Base-by-base conservation (phyloP, 768 basidiomycete species). In the Leccinum imitatum region DNA sequence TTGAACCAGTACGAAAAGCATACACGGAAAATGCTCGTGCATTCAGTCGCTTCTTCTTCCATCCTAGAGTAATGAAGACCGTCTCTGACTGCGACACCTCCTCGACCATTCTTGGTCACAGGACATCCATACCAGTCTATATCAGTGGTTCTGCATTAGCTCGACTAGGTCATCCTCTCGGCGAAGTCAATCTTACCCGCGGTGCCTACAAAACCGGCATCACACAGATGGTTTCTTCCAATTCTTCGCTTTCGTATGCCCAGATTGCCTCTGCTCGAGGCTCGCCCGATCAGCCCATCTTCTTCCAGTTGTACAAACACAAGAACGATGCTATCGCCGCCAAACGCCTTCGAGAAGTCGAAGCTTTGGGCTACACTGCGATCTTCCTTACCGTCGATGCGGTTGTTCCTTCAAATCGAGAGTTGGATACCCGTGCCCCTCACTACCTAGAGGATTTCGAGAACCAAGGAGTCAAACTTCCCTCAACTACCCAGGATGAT, bases 381-480 rank as follows among this genome's bases (percentile, higher is more conserved):
- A 90, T 98, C 59, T 93, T 93, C 71, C 78, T 98, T 57, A 97
- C 95, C 2, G 94, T 96, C 3, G 95, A 98, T 73, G 90, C 92
- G 0, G 79, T 91, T n/a, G 84, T 89, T 44, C 79, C 87, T 2
- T 89, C 91, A 9, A 94, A 93, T 65, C 82, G 93, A 50, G 91
- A 93, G 72, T 76, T 80, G 57, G 91, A 93, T 66, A 84, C 85
- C 46, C 81, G 84, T 57, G 83, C 80, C 59, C 82, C 84, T 11
- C 88, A 78, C 68, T 77, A 76, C 55, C 59, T 80, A 21, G 87
- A 86, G 66, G 88, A 82, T 46, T 75, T 82, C 56, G 85, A 87
- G 68, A 74, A 69, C 41, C 59, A 64, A 53, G 79, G 78, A 51
- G 59, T 59, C 11, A 59, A 62, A 65, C 67, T 62, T 53, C 66